These are phyloP conservation scores for Colletotrichum simmondsii DNA, from an alignment of 2,329 filamentous ascomycete genomes.

Conservation along the genomic window DNA sequence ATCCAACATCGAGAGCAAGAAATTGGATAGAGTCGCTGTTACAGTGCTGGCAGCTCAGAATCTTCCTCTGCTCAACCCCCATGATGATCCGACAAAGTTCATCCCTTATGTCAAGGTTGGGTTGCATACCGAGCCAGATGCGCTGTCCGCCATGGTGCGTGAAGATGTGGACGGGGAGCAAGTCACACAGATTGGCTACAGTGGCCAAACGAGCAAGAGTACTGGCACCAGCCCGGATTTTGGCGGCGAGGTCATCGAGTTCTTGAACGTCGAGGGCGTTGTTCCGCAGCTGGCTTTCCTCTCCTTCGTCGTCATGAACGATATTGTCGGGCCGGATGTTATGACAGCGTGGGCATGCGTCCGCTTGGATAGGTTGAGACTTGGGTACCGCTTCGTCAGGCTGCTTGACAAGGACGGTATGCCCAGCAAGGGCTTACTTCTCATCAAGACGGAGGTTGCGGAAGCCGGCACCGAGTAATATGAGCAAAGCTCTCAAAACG, in stretches of 20 bases:
- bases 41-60: slow-evolving; percentile 78
- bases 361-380: slow-evolving; percentile 80
- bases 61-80: slow-evolving; percentile 70
- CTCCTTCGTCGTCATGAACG: slow-evolving; percentile 87
- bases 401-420: slow-evolving; percentile 6
- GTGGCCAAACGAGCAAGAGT: slow-evolving; percentile 68
- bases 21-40: slow-evolving; percentile 73
- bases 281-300: slow-evolving; percentile 79
- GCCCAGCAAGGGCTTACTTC: slow-evolving; percentile 2
- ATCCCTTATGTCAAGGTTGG: slow-evolving; percentile 86
- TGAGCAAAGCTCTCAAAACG: not conserved
- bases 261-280: slow-evolving; percentile 65
- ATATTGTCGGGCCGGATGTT: slow-evolving; percentile 81
- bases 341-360: slow-evolving; percentile 91
- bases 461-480: not conserved
- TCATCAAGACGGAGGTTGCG: not conserved
- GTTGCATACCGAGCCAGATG: slow-evolving; percentile 79
- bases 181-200: slow-evolving; percentile 56
- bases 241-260: slow-evolving; percentile 65
- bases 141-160: slow-evolving; percentile 36
- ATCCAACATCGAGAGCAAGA: slow-evolving; percentile 59
- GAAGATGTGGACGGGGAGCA: slow-evolving; percentile 38
- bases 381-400: slow-evolving; percentile 78
- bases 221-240: slow-evolving; percentile 74
- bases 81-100: slow-evolving; percentile 66